Evolutionary conservation across 2,329 filamentous ascomycete genomes (phyloP).

Genomic region (Verticillium tricorpus): DNA sequence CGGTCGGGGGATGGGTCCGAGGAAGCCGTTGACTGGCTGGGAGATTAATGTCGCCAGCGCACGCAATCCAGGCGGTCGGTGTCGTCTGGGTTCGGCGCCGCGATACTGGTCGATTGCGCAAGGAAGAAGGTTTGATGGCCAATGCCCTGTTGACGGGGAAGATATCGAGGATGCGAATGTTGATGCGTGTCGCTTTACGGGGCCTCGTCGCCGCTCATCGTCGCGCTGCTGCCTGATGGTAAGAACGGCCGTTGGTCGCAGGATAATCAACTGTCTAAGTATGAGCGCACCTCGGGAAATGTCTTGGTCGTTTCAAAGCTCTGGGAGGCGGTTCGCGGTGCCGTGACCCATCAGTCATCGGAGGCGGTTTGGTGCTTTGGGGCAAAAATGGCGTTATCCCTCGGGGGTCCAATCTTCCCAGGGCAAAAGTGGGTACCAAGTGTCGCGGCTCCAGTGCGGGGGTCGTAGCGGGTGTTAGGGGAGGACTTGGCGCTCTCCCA

Average conservation of each 20-base stretch:
- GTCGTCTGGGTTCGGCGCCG: not conserved
- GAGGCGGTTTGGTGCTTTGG: conserved; percentile 26
- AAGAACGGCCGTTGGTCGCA: not conserved
- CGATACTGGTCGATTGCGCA: not conserved
- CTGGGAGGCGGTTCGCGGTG: not conserved
- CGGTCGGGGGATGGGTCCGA: not conserved
- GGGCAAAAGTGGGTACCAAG: not conserved
- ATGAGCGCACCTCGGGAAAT: not conserved
- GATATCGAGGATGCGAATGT: not conserved
- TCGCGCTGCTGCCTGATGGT: not conserved
- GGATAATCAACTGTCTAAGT: not conserved
- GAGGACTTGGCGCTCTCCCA: conserved; percentile 1
- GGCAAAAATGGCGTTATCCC: conserved; percentile 34
- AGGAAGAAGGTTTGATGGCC: not conserved
- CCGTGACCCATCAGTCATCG: not conserved
- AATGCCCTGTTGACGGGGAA: not conserved
- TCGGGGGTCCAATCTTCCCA: conserved; percentile 9
- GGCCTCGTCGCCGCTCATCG: not conserved
- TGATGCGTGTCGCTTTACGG: not conserved
- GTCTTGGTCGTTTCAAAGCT: not conserved
- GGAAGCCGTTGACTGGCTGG: not conserved
- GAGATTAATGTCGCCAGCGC: not conserved
- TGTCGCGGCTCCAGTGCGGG: not conserved
- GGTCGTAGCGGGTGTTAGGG: not conserved
- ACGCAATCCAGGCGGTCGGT: conserved; percentile 1